Evolutionary conservation across 345 rosid species (phyloP).

Genomic region (Populus nigra): DNA sequence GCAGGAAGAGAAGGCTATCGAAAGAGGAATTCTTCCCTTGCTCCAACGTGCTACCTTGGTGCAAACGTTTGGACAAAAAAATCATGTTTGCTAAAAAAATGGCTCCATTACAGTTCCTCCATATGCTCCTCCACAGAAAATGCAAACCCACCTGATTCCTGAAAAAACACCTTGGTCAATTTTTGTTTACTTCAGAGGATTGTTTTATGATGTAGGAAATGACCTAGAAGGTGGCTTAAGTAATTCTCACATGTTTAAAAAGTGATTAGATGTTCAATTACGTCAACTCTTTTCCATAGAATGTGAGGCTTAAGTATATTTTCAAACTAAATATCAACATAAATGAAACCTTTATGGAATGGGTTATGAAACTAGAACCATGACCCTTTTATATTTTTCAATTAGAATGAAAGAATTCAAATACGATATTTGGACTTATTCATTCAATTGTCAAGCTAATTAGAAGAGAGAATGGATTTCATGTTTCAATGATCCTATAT

Average conservation of each 20-base stretch:
- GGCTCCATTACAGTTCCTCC: conserved; percentile 94
- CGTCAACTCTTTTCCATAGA: background rate
- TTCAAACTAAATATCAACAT: background rate
- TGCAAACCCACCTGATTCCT: conserved; percentile 81
- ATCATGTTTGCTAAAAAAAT: conserved; percentile 81
- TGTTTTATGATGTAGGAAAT: conserved; percentile 87
- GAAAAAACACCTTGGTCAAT: conserved; percentile 76
- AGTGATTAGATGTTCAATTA: background rate
- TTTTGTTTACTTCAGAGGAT: conserved; percentile 89
- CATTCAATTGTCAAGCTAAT: background rate
- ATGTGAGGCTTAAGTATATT: background rate
- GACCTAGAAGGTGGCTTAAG: conserved; percentile 99
- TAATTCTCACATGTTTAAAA: conserved; percentile 18
- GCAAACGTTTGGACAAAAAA: conserved; percentile 89
- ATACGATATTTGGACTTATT: background rate
- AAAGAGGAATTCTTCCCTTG: conserved; percentile 77
- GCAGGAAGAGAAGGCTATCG: conserved; percentile 88
- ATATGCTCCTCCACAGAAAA: conserved; percentile 92
- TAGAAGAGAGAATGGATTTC: background rate
- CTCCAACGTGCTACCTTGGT: conserved; percentile 81
- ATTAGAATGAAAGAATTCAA: background rate
- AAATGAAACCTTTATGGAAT: too few species aligned
- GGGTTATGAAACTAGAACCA: too few species aligned
- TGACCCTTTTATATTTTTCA: too few species aligned
- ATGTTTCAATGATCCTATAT: background rate